Conservation (phyloP, 2,329 filamentous ascomycete species). For the Davidsoniella virescens region DNA sequence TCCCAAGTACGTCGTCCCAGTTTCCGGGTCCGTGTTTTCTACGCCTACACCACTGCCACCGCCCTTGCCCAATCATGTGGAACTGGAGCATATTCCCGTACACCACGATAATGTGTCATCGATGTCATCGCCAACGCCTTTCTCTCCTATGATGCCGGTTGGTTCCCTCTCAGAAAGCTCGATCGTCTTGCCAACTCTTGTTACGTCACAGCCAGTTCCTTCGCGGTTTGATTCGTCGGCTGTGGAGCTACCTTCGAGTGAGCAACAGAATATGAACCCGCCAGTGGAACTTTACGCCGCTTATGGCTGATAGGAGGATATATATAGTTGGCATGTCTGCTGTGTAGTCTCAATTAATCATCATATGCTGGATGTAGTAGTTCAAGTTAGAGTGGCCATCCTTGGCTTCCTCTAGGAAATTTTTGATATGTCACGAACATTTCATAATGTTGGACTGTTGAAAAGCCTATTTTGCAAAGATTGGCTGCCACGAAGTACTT, state of each 20-base stretch:
- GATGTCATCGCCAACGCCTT: not conserved
- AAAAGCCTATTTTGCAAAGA: too few species aligned
- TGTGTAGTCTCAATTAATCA: not conserved
- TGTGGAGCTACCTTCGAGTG: slow-evolving; percentile 55
- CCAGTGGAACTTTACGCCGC: slow-evolving; percentile 5
- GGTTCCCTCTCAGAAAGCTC: not conserved
- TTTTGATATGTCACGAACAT: too few species aligned
- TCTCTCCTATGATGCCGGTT: not conserved
- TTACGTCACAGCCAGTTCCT: too few species aligned
- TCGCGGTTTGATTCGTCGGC: slow-evolving; percentile 35
- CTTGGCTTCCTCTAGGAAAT: too few species aligned
- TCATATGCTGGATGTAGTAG: not conserved
- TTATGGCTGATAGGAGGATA: not conserved
- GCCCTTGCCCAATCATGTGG: not conserved
- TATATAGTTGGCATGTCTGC: not conserved
- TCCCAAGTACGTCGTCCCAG: not conserved
- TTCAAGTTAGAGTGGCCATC: not conserved
- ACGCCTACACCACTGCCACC: not conserved
- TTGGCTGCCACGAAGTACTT: too few species aligned
- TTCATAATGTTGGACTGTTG: too few species aligned
- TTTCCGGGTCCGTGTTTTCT: not conserved
- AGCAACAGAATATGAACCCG: slow-evolving; percentile 6
- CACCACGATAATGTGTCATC: not conserved
- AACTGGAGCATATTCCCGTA: not conserved
- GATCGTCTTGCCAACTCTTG: not conserved